Conservation (phyloP, 208 protist species). For the Trypanosoma melophagium region DNA sequence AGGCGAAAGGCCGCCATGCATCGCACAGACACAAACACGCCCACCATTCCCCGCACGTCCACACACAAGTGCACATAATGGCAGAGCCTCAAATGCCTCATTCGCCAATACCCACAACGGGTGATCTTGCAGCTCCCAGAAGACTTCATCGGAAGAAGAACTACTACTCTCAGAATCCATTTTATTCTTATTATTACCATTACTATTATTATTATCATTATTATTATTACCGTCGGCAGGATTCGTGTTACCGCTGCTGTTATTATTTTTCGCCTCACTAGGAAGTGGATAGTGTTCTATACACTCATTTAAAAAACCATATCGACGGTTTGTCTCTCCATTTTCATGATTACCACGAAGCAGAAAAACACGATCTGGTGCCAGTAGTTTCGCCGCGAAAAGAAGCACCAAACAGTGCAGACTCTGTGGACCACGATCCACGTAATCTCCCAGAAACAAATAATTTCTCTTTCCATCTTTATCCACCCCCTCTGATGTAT, state of each 20-base stretch:
- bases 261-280: background rate
- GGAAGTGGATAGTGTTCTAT: conserved; percentile 77
- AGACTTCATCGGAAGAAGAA: too few relatives aligned
- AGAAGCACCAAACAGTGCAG: conserved; percentile 95
- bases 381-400: conserved; percentile 97
- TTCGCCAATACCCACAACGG: too few relatives aligned
- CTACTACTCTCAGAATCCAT: background rate
- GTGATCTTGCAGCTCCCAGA: too few relatives aligned
- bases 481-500: conserved; percentile 1
- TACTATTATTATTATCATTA: background rate
- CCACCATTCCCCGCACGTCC: conserved; percentile 22
- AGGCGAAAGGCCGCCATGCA: conserved; percentile 98
- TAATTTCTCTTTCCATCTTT: conserved; percentile 76
- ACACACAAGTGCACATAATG: conserved; percentile 96
- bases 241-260: background rate
- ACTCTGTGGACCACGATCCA: conserved; percentile 97
- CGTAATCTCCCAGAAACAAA: conserved; percentile 99
- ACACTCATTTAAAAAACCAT: conserved; percentile 99
- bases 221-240: background rate
- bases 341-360: conserved; percentile 99
- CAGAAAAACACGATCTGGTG: conserved; percentile 98
- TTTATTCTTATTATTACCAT: background rate
- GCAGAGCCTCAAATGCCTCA: conserved; percentile 23
- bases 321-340: conserved; percentile 98
- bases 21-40: conserved; percentile 93